phyloP scores from a whole-genome alignment of 2,329 filamentous ascomycete species.

The Hirsutella rhossiliensis region DNA sequence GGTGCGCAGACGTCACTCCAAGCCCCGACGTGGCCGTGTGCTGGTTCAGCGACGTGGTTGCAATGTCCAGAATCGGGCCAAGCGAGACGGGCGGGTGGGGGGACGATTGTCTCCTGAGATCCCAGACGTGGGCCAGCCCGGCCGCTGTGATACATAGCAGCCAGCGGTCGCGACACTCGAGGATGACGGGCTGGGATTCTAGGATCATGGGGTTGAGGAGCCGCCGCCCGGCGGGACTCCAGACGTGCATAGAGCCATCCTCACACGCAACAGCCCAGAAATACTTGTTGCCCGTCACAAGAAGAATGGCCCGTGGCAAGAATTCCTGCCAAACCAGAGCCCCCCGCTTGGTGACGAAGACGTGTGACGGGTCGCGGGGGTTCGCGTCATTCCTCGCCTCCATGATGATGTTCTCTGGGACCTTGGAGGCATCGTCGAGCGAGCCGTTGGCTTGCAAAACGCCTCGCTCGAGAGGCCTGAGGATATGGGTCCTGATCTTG shows the following conservation, averaged over 20 bases:
- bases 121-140: constrained; percentile 89
- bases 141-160: constrained; percentile 80
- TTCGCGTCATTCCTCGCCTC: constrained; percentile 78
- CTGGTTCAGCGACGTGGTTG: constrained; percentile 63
- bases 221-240: constrained; percentile 83
- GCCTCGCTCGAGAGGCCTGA: constrained; percentile 66
- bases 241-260: constrained; percentile 79
- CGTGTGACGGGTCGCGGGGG: constrained; percentile 69
- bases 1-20: constrained; percentile 77
- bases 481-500: constrained; percentile 69
- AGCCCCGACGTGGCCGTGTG: constrained; percentile 67
- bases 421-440: constrained; percentile 48
- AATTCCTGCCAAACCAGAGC: constrained; percentile 88
- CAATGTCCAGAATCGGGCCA: constrained; percentile 78
- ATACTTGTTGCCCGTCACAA: constrained; percentile 78
- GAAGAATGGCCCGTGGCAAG: constrained; percentile 72
- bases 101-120: constrained; percentile 68
- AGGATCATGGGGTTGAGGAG: constrained; percentile 75
- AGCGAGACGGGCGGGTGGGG: constrained; percentile 85
- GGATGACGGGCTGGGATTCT: constrained; percentile 85
- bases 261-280: constrained; percentile 93
- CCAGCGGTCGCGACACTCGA: constrained; percentile 85
- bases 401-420: constrained; percentile 61
- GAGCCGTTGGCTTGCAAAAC: constrained; percentile 39
- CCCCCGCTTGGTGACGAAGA: constrained; percentile 72